These are phyloP conservation scores for Pleurotus ostreatus DNA, from an alignment of 768 basidiomycete species.

Conservation along the genomic window DNA sequence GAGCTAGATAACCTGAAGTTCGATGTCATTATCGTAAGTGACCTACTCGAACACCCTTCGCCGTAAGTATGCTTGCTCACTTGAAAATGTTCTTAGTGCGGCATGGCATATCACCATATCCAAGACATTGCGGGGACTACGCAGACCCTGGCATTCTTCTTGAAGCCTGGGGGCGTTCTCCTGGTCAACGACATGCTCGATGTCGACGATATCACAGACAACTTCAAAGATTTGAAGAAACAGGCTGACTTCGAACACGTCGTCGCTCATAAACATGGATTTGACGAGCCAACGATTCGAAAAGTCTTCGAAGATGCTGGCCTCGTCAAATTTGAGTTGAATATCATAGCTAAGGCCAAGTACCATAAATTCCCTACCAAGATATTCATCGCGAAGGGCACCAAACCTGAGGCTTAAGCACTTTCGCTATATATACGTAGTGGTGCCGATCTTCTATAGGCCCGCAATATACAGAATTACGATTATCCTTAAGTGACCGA, in stretches of 20 bases:
- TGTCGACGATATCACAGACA: conserved; percentile 4
- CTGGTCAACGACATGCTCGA: conserved; percentile 49
- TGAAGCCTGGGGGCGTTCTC: conserved; percentile 60
- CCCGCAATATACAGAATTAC: too few relatives aligned
- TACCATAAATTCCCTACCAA: conserved; percentile 2
- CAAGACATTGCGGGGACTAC: conserved; percentile 47
- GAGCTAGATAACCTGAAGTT: conserved; percentile 55
- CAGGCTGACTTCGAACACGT: conserved; percentile 26
- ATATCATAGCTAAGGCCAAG: background rate
- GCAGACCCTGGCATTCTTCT: conserved; percentile 43
- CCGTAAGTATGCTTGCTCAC: background rate
- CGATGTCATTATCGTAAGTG: conserved; percentile 66
- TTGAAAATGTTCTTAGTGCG: conserved; percentile 36
- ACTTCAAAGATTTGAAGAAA: conserved; percentile 24
- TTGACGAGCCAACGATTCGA: conserved; percentile 45
- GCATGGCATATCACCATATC: conserved; percentile 66
- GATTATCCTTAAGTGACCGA: too few relatives aligned
- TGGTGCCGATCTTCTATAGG: background rate
- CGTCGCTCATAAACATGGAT: conserved; percentile 53
- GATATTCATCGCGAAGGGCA: background rate
- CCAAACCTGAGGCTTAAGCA: background rate
- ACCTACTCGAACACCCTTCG: background rate
- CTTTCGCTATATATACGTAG: background rate
- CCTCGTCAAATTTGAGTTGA: conserved; percentile 21
- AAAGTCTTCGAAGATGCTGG: conserved; percentile 50